Conservation (phyloP, 805 yeast genomes). For the Lachancea fermentati region DNA sequence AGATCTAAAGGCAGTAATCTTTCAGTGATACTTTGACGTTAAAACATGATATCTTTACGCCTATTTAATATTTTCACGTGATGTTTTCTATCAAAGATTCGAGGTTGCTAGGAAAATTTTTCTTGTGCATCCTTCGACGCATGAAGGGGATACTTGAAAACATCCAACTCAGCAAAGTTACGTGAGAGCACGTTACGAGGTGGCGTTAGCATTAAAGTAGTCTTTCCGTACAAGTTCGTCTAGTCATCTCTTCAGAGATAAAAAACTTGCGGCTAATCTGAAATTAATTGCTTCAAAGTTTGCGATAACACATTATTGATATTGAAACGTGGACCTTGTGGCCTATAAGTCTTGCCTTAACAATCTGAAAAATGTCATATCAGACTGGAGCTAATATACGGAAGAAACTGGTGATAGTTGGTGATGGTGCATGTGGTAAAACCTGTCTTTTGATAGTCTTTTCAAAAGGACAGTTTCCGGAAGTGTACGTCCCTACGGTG, state of each 20-base stretch:
- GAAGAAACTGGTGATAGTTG: slow-evolving; percentile 88
- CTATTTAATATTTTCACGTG: too few species aligned
- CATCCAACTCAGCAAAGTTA: not conserved
- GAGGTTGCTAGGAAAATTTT: not conserved
- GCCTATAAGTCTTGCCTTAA: not conserved
- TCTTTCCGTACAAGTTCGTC: too few species aligned
- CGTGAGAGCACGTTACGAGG: not conserved
- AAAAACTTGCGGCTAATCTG: too few species aligned
- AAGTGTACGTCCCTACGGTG: slow-evolving; percentile 92
- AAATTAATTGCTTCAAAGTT: too few species aligned
- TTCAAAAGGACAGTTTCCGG: slow-evolving; percentile 88
- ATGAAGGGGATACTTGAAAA: not conserved
- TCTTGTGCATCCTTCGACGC: not conserved
- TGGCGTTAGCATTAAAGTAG: not conserved
- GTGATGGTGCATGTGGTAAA: slow-evolving; percentile 98
- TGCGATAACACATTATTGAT: not conserved
- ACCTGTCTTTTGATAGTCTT: slow-evolving; percentile 84
- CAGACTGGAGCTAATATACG: slow-evolving; percentile 25
- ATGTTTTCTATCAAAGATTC: not conserved
- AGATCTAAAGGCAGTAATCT: too few species aligned
- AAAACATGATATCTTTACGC: too few species aligned
- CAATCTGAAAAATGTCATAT: slow-evolving; percentile 1
- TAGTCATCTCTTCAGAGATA: too few species aligned
- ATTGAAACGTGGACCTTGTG: not conserved
- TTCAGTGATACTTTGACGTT: too few species aligned